Base-by-base conservation (phyloP, 805 yeast species). In the Saturnispora galanensis region DNA sequence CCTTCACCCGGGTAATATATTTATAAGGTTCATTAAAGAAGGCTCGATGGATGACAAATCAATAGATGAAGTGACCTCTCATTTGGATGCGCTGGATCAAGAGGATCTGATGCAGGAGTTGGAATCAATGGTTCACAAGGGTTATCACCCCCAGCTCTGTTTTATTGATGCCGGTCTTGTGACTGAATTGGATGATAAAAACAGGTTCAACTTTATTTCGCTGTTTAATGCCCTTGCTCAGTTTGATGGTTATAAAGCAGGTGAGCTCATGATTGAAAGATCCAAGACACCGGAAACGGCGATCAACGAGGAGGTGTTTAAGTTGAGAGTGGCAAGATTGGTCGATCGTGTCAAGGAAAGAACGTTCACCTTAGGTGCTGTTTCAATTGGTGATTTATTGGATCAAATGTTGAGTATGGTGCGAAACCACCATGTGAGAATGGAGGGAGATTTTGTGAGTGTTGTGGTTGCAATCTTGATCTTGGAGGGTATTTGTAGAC, bases 361-460 rank as follows among this genome's bases (percentile, higher is more conserved):
- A 45, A 93, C 98, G 0, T 93, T 93, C 58, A 85, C 97, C 1
- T 67, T 93, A 42, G 97, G 97, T 0, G 84, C 87, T 39, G 81
- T 93, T 11, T 84, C 90, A 32, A 85, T 93, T 50, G 97, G 97
- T 4, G 97, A 89, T 56, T 67, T 93, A 46, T 68, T 93, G 46
- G 93, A 87, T 53, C 83, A 79, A 56, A 89, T 90, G 71, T 70
- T 93, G 47, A 70, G 80, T 3, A 88, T 93, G 97, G 97, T 93
- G 15, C 70, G 97, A 49, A 68, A 70, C 10, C 98, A 93, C 62
- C 99, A 93, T 62, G 98, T 93, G 17, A 73, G 96, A 57, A 84
- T 93, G 95, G 99, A 93, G 58, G 94, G 95, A 6, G 98, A 93
- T 62, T 93, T 93, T 58, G 80, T 93, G 36, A 87, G 95, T 29